Evolutionary conservation across 768 basidiomycete species (phyloP).

Genomic region (Lentinula aciculospora): DNA sequence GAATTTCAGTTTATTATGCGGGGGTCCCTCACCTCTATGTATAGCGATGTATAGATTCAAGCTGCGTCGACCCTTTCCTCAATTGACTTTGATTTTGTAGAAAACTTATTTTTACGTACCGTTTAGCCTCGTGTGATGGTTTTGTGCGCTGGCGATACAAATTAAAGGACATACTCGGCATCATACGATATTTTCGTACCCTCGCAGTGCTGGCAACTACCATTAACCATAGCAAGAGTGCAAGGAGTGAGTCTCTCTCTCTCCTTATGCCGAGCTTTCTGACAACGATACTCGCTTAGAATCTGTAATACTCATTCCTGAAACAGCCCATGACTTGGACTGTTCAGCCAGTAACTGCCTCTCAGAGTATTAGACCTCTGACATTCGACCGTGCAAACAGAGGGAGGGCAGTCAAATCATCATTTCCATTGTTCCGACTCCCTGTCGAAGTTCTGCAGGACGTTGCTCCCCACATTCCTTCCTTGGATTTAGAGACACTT

Average conservation of each 20-base stretch:
- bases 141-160: neutral
- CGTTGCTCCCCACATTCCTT: constrained; percentile 18
- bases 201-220: neutral
- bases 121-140: neutral
- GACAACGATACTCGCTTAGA: neutral
- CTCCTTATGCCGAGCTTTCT: neutral
- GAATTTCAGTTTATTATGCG: neutral
- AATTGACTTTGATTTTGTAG: neutral
- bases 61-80: constrained; percentile 9
- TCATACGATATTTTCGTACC: neutral
- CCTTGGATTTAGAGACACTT: constrained; percentile 17
- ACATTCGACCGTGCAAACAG: constrained; percentile 18
- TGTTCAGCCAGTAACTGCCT: neutral
- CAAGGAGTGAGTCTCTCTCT: neutral
- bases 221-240: neutral
- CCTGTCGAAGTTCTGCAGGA: constrained; percentile 22
- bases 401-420: constrained; percentile 14
- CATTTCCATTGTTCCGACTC: constrained; percentile 20
- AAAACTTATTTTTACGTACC: neutral
- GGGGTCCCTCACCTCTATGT: no score
- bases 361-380: constrained; percentile 9
- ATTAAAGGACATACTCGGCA: neutral
- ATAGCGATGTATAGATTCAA: constrained; percentile 25
- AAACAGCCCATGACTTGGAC: neutral
- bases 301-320: neutral